Evolutionary conservation across 2,329 filamentous ascomycete species (phyloP), one percentile per base, ranked within the genome.

Genomic region (Aspergillus texensis): DNA sequence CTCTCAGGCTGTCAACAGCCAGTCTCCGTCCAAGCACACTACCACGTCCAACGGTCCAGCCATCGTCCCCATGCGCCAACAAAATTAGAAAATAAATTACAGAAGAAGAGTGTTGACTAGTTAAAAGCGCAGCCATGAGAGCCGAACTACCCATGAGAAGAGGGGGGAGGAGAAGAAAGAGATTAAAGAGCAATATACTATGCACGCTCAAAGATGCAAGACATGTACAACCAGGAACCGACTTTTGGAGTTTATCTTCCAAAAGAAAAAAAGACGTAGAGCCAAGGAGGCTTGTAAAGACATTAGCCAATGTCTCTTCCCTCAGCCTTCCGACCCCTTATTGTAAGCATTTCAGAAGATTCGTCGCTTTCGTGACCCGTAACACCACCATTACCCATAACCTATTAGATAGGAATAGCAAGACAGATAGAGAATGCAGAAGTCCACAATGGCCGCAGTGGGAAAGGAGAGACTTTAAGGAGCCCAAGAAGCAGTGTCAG

Each of bases 171-270:
- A 67, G 61, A 61, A 67, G 64, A 62, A 61, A 67, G 64, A 62
- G 48, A 67, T 68, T 67, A 67, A 66, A 66, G 66, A 71, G 66
- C 72, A 62, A 39, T 46, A 57, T 62, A 62, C 46, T 39, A 77
- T 77, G 75, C 75, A 77, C 76, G 77, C 75, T 77, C 69, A 75
- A 74, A 70, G 76, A 74, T 71, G 68, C 69, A 74, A 69, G 67
- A 70, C 68, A 73, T 73, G 67, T 70, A 70, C 71, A 71, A 71
- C 64, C 36, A 68, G 67, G 67, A 68, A 68, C 68, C 68, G 19
- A 55, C 52, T 73, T 73, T 73, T 65, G 65, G 30, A 65, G 64
- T 48, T 63, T 41, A 45, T 50, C 62, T 41, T 62, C 60, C 62
- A 63, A 65, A 64, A 66, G 56, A 62, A 57, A 61, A 60, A 54